Evolutionary conservation across 257 asterid species (phyloP).

Genomic region (Plantago elongata): DNA sequence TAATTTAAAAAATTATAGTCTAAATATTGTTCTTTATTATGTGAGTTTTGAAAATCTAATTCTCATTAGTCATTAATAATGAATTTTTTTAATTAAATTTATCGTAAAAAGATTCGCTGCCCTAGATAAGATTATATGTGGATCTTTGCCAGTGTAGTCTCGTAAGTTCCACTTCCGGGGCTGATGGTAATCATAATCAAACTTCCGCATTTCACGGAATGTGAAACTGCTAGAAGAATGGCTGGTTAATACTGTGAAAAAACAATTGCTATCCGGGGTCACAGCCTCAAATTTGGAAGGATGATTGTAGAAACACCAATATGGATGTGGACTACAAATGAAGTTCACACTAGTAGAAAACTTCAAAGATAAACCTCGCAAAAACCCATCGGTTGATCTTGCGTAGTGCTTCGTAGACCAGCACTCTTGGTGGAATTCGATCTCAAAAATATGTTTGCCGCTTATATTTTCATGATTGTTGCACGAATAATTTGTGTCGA

Average conservation of each 20-base stretch:
- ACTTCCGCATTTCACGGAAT: not conserved
- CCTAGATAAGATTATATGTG: conserved; percentile 10
- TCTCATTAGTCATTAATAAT: too few species aligned
- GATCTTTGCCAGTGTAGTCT: conserved; percentile 12
- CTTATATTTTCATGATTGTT: not conserved
- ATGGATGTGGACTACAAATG: too few species aligned
- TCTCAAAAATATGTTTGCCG: not conserved
- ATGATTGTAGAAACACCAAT: not conserved
- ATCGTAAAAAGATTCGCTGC: too few species aligned
- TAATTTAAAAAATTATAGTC: too few species aligned
- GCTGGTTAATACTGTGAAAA: conserved; percentile 1
- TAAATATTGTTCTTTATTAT: too few species aligned
- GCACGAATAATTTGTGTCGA: not conserved
- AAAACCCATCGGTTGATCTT: too few species aligned
- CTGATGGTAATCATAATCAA: not conserved
- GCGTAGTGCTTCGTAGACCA: too few species aligned
- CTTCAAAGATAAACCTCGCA: not conserved
- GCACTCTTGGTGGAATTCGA: too few species aligned
- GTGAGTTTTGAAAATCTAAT: too few species aligned
- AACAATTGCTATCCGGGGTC: not conserved
- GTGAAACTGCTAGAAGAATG: not conserved
- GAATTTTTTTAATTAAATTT: too few species aligned
- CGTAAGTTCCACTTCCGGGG: not conserved
- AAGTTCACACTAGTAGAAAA: not conserved
- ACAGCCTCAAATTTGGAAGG: conserved; percentile 17